phyloP scores from a whole-genome alignment of 495 filamentous ascomycete genomes.

The Wilcoxina mikolae region DNA sequence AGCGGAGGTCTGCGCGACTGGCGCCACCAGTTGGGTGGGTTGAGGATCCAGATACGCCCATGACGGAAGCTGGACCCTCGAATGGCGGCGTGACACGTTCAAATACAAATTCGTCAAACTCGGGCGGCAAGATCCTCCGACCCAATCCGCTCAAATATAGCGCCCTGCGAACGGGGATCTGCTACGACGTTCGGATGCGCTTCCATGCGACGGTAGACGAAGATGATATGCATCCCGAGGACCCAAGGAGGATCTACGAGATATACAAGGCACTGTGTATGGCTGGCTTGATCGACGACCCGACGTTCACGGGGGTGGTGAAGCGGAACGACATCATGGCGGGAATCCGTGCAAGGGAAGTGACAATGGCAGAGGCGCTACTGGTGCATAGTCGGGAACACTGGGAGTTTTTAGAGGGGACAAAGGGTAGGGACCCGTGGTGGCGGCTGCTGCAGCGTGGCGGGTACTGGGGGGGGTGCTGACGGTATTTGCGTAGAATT shows the following conservation, averaged over 20 bases:
- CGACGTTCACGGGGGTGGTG: constrained; percentile 36
- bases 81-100: not conserved
- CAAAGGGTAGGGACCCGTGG: constrained; percentile 33
- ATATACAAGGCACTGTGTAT: constrained; percentile 76
- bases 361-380: constrained; percentile 59
- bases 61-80: not conserved
- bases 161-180: constrained; percentile 53
- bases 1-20: no score
- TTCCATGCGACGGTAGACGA: constrained; percentile 67
- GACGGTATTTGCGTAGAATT: constrained; percentile 31
- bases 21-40: not conserved
- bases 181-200: constrained; percentile 88
- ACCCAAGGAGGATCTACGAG: constrained; percentile 72
- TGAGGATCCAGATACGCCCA: not conserved
- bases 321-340: constrained; percentile 45
- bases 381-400: constrained; percentile 61
- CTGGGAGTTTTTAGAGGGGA: constrained; percentile 56
- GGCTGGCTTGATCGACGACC: constrained; percentile 56
- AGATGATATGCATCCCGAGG: constrained; percentile 76
- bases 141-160: constrained; percentile 9
- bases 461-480: not conserved
- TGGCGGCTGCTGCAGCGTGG: not conserved
- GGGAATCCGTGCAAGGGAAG: constrained; percentile 60
- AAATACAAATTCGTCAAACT: not conserved
- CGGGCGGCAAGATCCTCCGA: not conserved